Evolutionary conservation across 257 asterid genomes (phyloP).

Genomic region (Petunia axillaris): DNA sequence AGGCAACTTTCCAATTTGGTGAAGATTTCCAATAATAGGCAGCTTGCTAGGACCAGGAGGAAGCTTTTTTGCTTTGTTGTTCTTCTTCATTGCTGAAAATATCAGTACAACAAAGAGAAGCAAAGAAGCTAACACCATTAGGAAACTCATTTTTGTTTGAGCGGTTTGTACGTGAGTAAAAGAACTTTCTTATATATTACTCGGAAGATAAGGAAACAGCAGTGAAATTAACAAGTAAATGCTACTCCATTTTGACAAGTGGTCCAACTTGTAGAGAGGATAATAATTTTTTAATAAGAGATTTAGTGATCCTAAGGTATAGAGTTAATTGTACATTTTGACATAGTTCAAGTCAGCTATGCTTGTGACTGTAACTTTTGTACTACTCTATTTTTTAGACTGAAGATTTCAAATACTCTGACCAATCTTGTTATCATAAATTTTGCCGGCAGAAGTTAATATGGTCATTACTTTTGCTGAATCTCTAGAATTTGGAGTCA

Average conservation of each 20-base stretch:
- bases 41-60: constrained; percentile 17
- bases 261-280: not conserved
- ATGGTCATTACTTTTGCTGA: no score
- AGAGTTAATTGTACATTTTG: no score
- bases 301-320: no score
- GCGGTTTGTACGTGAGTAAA: not conserved
- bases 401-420: no score
- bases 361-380: no score
- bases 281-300: not conserved
- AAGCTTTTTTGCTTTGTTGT: not conserved
- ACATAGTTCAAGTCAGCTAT: no score
- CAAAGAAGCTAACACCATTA: not conserved
- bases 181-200: not conserved
- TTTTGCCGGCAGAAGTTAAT: no score
- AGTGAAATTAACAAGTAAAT: not conserved
- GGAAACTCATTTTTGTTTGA: not conserved
- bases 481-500: no score
- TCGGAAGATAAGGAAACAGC: not conserved
- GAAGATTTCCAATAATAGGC: constrained; percentile 22
- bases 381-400: no score
- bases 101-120: not conserved
- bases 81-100: not conserved
- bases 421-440: no score
- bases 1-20: constrained; percentile 17
- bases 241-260: not conserved